phyloP scores from a whole-genome alignment of 306 rosid genomes.

The Castanopsis chinensis region DNA sequence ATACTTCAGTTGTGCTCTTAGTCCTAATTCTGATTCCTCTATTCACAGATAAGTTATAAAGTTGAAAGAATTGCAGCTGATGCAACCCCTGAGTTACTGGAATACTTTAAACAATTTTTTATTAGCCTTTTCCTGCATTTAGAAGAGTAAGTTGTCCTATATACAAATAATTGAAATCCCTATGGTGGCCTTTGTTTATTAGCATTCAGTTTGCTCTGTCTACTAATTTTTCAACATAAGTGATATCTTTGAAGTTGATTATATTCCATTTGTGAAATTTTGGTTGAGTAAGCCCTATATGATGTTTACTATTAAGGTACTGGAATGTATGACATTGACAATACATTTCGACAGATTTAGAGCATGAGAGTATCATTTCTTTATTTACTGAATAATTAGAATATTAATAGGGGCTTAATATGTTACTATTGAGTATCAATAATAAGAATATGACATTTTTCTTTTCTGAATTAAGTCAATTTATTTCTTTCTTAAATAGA shows the following conservation, averaged over 20 bases:
- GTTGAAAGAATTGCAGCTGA: conserved; percentile 63
- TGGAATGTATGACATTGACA: too few relatives aligned
- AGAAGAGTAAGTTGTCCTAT: conserved; percentile 64
- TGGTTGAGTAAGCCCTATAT: too few relatives aligned
- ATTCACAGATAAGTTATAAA: conserved; percentile 60
- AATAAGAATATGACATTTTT: not conserved
- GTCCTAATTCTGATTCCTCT: conserved; percentile 27
- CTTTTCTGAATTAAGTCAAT: not conserved
- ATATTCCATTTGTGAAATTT: too few relatives aligned
- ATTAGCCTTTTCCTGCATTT: conserved; percentile 59
- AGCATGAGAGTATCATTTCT: not conserved
- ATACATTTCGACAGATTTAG: too few relatives aligned
- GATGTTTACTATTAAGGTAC: too few relatives aligned
- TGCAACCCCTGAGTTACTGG: conserved; percentile 64
- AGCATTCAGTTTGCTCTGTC: not conserved
- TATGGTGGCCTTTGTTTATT: not conserved
- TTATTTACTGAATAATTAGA: not conserved
- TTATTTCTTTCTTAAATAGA: not conserved
- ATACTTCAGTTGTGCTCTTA: conserved; percentile 13
- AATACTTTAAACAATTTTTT: conserved; percentile 56
- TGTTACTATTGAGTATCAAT: not conserved
- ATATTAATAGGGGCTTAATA: not conserved
- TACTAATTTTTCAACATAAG: not conserved
- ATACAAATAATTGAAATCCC: not conserved
- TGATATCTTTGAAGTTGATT: not conserved